Evolutionary conservation across 352 stramenopile species (phyloP), one percentile per base, ranked within the genome.

Genomic region (Globisporangium paroecandrum): DNA sequence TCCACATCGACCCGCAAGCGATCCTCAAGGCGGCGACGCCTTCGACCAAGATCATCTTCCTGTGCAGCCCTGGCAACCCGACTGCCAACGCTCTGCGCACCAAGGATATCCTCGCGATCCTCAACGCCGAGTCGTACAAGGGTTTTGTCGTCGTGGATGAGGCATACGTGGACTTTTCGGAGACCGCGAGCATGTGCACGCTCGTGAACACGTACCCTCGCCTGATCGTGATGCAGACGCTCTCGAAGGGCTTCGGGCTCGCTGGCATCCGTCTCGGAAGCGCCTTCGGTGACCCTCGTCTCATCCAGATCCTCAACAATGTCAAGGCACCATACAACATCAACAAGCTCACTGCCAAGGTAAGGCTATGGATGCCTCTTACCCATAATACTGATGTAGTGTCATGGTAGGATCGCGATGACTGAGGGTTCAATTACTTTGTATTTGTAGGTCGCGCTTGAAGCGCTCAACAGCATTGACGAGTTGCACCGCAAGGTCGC

Each of bases 251-350:
- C 29, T 99, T 99, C 76, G 97, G 97, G 24, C 87, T 99, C 60
- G 97, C 97, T 24, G 97, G 95, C 7, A 99, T 99, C 75, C 95
- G 87, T 51, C 71, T 98, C 43, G 92, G 92, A 6, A 90, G 96
- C 68, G 92, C 96, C 25, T 98, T 99, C 62, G 97, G 88, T 41
- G 75, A 95, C 69, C 73, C 89, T 7, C 87, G 91, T 64, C 82
- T 99, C 9, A 98, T 99, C 73, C 90, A 98, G 81, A 88, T 99
- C 43, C 94, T 99, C 66, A 99, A 99, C 81, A 99, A 99, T 72
- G 94, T 99, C 65, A 99, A 99, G 79, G 97, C 97, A n/a, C 97
- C 97, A 18, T 99, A 99, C 86, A 99, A 99, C 83, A 96, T 99
- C 64, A 99, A 98, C 88, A 98, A 97, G 69, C 78, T 99, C 34